Percentiles rank a stretch among this genome's conserved stretches.
Evolutionary conservation across 192 early-diverging fungal species (phyloP).

Genomic region (Allomyces macrogynus): DNA sequence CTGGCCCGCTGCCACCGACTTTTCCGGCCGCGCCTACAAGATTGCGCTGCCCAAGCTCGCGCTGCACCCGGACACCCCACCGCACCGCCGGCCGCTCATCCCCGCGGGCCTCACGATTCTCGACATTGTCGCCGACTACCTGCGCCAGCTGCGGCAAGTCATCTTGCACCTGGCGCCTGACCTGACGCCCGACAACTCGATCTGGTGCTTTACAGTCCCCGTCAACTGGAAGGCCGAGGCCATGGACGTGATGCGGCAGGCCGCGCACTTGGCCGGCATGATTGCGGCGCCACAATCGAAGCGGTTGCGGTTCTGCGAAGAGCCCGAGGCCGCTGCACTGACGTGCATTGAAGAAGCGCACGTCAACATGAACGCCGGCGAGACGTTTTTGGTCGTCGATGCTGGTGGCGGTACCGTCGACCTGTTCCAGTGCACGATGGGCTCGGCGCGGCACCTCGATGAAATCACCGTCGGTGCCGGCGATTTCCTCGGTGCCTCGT

Average conservation of each 20-base stretch:
- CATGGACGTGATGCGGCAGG: slow-evolving; percentile 2
- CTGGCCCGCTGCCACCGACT: slow-evolving; percentile 3
- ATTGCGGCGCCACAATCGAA: background rate
- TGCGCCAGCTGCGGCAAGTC: background rate
- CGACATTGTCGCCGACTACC: slow-evolving; percentile 3
- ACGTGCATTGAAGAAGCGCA: background rate
- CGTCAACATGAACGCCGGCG: background rate
- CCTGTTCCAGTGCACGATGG: slow-evolving; percentile 4
- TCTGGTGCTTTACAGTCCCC: background rate
- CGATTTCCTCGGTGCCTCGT: slow-evolving; percentile 5
- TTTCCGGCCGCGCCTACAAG: background rate
- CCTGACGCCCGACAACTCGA: slow-evolving; percentile 1
- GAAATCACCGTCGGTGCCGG: slow-evolving; percentile 2
- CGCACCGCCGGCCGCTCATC: background rate
- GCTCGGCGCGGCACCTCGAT: background rate
- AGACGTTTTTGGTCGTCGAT: slow-evolving; percentile 1
- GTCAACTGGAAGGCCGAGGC: background rate
- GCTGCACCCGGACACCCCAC: background rate
- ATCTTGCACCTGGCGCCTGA: background rate
- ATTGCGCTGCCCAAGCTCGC: slow-evolving; percentile 1
- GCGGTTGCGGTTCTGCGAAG: background rate
- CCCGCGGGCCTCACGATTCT: background rate
- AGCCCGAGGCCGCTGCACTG: slow-evolving; percentile 4
- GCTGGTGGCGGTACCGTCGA: slow-evolving; percentile 6
- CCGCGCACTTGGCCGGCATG: slow-evolving; percentile 1